These are phyloP conservation scores for Penicillium psychrosexuale DNA, from an alignment of 2,329 filamentous ascomycete species.

Conservation along the genomic window DNA sequence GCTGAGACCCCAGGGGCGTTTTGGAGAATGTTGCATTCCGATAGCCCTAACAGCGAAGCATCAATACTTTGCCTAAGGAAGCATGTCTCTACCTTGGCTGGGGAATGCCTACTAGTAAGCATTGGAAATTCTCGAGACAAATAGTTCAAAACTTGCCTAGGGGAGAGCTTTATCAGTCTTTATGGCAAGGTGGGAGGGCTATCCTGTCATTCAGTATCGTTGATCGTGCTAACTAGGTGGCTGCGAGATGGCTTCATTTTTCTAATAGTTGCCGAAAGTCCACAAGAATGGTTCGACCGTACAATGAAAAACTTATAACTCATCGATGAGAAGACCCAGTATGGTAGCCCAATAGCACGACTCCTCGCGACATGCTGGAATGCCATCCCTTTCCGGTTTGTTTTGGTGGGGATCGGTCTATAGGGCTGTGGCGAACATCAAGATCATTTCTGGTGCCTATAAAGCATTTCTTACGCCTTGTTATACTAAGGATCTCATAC, in stretches of 20 bases:
- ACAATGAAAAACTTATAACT: background rate
- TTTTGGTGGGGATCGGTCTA: slow-evolving; percentile 10
- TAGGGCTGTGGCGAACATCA: slow-evolving; percentile 12
- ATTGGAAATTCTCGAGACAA: background rate
- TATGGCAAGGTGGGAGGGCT: background rate
- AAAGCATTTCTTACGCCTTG: slow-evolving; percentile 10
- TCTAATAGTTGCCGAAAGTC: background rate
- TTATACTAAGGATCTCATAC: slow-evolving; percentile 9
- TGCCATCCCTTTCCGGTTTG: slow-evolving; percentile 25
- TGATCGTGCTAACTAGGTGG: background rate
- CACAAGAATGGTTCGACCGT: background rate
- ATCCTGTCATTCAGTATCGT: background rate
- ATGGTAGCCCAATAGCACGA: background rate
- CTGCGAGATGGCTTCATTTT: background rate
- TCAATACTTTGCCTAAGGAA: slow-evolving; percentile 3
- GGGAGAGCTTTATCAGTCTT: no score
- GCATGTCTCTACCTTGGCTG: slow-evolving; percentile 5
- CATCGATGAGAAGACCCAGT: background rate
- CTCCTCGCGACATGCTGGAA: slow-evolving; percentile 12
- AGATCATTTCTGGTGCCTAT: background rate
- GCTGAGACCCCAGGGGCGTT: slow-evolving; percentile 9
- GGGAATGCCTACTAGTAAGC: slow-evolving; percentile 9
- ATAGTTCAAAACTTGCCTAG: background rate
- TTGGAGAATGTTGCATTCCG: slow-evolving; percentile 26
- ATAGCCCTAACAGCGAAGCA: slow-evolving; percentile 2